Evolutionary conservation across 2,329 filamentous ascomycete genomes (phyloP).

Genomic region (Calonectria hongkongensis): DNA sequence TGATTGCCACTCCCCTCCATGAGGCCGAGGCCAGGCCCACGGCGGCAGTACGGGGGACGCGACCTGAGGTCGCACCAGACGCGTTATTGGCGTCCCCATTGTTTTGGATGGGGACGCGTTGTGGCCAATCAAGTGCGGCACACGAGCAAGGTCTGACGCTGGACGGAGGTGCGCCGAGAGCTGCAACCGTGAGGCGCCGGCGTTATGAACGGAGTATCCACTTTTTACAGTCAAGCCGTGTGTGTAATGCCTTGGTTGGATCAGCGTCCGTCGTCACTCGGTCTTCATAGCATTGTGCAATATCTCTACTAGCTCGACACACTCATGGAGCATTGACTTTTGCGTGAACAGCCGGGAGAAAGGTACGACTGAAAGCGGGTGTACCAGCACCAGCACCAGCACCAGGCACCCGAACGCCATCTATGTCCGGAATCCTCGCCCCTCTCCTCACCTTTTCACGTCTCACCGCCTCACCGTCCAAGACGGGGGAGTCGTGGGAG

Average conservation of each 20-base stretch:
- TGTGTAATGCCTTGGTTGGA: slow-evolving; percentile 10
- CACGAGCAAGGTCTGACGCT: slow-evolving; percentile 31
- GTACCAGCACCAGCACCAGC: slow-evolving; percentile 2
- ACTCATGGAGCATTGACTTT: slow-evolving; percentile 8
- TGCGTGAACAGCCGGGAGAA: neutral
- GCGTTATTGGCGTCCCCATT: slow-evolving; percentile 26
- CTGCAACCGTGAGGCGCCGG: slow-evolving; percentile 36
- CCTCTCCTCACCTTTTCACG: too few relatives aligned
- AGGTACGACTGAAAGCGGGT: slow-evolving; percentile 12
- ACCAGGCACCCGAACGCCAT: slow-evolving; percentile 11
- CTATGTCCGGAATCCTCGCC: neutral
- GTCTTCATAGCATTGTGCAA: slow-evolving; percentile 16
- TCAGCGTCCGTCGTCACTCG: slow-evolving; percentile 12
- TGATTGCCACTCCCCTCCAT: slow-evolving; percentile 22
- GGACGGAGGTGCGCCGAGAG: slow-evolving; percentile 31
- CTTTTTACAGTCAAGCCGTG: slow-evolving; percentile 24
- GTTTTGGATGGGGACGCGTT: slow-evolving; percentile 34
- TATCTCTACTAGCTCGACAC: slow-evolving; percentile 7
- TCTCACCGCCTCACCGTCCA: slow-evolving; percentile 7
- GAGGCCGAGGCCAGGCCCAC: slow-evolving; percentile 29
- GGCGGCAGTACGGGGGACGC: neutral
- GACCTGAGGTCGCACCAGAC: slow-evolving; percentile 33
- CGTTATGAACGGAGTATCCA: slow-evolving; percentile 37
- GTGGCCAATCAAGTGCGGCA: slow-evolving; percentile 30
- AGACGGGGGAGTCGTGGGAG: slow-evolving; percentile 4